Evolutionary conservation across 495 filamentous ascomycete genomes (phyloP).

Genomic region (Penicillium mononematosum): DNA sequence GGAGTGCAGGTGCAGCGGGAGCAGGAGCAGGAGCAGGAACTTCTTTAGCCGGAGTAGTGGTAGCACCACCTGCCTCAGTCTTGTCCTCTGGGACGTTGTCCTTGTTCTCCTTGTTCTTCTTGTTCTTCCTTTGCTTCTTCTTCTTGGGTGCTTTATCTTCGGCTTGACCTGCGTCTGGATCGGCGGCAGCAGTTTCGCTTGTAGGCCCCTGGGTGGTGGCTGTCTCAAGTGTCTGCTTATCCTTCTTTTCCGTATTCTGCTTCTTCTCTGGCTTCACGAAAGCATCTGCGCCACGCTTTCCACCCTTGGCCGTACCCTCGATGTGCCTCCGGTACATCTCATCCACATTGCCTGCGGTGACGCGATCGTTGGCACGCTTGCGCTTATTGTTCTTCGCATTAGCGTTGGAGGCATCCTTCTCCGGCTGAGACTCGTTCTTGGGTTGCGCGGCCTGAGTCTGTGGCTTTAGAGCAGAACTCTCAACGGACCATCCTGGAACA

Average conservation of each 20-base stretch:
- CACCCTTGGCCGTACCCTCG: constrained; percentile 56
- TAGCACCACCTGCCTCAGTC: constrained; percentile 12
- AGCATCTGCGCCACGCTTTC: constrained; percentile 18
- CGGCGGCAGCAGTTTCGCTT: constrained; percentile 21
- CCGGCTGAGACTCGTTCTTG: constrained; percentile 27
- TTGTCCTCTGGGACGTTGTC: constrained; percentile 19
- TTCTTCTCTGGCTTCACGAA: constrained; percentile 42
- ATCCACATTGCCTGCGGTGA: constrained; percentile 70
- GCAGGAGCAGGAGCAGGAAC: constrained; percentile 23
- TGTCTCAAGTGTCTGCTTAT: constrained; percentile 17
- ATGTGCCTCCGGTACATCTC: constrained; percentile 77
- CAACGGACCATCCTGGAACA: constrained; percentile 85
- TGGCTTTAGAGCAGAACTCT: constrained; percentile 64
- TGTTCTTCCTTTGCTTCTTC: constrained; percentile 41
- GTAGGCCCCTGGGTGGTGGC: constrained; percentile 23
- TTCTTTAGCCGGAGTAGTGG: constrained; percentile 19
- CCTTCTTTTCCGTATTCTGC: constrained; percentile 40
- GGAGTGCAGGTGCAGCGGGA: constrained; percentile 33
- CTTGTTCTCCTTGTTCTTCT: constrained; percentile 35
- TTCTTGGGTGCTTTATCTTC: constrained; percentile 27
- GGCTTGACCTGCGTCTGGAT: constrained; percentile 25
- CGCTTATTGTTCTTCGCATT: constrained; percentile 49
- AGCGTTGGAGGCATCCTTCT: constrained; percentile 29
- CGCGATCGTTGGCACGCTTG: constrained; percentile 56
- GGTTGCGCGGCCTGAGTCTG: constrained; percentile 53